Base-by-base conservation (phyloP, 495 filamentous ascomycete genomes). In the Platismatia glauca region DNA sequence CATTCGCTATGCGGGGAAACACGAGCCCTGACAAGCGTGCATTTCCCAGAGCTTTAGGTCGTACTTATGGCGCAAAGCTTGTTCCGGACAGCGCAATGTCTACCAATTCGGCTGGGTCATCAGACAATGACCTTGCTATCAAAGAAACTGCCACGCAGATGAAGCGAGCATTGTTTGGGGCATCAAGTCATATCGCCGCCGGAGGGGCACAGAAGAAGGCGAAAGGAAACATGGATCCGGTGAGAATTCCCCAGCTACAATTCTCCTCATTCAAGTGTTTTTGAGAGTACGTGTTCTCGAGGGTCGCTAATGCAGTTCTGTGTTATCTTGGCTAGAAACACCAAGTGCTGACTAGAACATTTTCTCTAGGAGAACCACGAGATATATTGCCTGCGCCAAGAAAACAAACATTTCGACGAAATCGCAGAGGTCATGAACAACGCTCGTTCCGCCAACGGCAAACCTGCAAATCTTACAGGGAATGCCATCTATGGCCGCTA, bases 401-500 rank as follows among this genome's bases (percentile, higher is more conserved):
- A 69, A 43, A 41, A 63, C 8, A 44, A 66, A 38, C 29, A 39
- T 4, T 74, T 70, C 66, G 59, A 57, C 38, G 59, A 64, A 16
- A 73, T 74, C 29, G 69, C 64, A 33, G 33, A 61, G 8, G 57
- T 60, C 38, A 41, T 74, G n/a, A 74, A 73, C 57, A 50, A 65
- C 1, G 33, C 64, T 44, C 68, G 71, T 29, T 39, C 60, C 58
- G 50, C 48, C 31, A n/a, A 24, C 20, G 70, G 70, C 58, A 35
- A 61, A 38, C 9, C 35, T 24, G 15, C 64, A 20, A 61, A 31
- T 9, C 53, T 73, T 18, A 72, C 71, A 12, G 57, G 63, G 13
- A 61, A 71, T 9, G 69, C 68, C 0, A 67, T 71, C 27, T 74
- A 74, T 56, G 57, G 38, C 9, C 72, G 72, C 50, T 74, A 72